Base-by-base conservation (phyloP, 2,329 filamentous ascomycete genomes). In the Byssochlamys sp. region DNA sequence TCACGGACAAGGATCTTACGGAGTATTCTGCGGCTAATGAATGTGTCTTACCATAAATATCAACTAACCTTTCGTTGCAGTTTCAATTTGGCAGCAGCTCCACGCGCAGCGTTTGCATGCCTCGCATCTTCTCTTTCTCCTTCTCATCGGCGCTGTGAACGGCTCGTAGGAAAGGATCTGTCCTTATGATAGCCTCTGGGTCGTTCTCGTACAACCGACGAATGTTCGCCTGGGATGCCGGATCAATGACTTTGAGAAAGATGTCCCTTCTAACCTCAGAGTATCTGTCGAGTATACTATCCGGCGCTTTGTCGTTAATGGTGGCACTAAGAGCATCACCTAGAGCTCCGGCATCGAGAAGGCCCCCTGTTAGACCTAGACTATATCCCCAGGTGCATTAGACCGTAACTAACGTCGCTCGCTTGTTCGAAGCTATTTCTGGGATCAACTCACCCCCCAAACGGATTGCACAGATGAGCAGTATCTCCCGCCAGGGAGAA, bases 161-260 rank as follows among this genome's bases (percentile, higher is more conserved):
- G 28, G 10, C 28, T 19, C 28, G n/a, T 7, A 33, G 28, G 9
- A 53, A 53, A 1, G 52, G 52, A 24, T 33, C 52, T 24, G 52
- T 53, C 52, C 33, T 27, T 29, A 12, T 10, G n/a, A 29, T 24
- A 24, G 3, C 5, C 1, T 53, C 52, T 31, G 52, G 29, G 7
- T 35, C 52, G n/a, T 28, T n/a, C 12, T 53, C 28, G 52, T n/a
- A 53, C 11, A 53, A 19, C 11, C 28, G 52, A 11, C 28, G 28
- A 6, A 53, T 28, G 28, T 53, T 35, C 4, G 28, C 52, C 12
- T 19, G 55, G 2, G 60, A 61, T 12, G 59, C 39, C 4, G 12
- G 59, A 35, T 75, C 73, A 1, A 75, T 68, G 0, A 71, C 67
- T 4, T 65, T 62, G 4, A 67, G 51, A 54, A 74, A 77, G 31